Base-by-base conservation (phyloP, 345 rosid genomes). In the Arabis hirsuta region DNA sequence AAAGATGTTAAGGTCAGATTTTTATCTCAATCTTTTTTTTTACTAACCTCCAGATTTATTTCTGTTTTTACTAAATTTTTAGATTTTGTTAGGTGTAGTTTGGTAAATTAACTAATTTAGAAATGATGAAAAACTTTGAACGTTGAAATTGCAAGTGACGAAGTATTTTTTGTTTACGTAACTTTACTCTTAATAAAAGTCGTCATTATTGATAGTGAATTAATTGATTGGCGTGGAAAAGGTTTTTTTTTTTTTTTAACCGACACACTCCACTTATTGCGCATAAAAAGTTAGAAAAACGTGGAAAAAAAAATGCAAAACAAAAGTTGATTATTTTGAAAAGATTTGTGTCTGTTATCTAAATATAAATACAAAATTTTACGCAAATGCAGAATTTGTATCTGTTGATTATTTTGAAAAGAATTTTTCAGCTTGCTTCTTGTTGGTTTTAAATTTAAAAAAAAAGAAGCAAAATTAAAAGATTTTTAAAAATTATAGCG, bases 1-100 rank as follows among this genome's bases (percentile, higher is more conserved):
- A 74, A 14, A 13, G 82, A 75, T 66, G 63, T 86, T 78, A 82
- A 94, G 97, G 96, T 88, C 31, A 76, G 72, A 6, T 34, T 34
- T 38, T 36, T 12, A 24, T 54, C 22, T 48, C 38, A n/a, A 2
- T 50, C 20, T 43, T 3, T 16, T 16, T 22, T 20, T 34, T 34
- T 34, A 34, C 5, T 36, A 2, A 19, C 53, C 22, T 52, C 4
- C 16, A 19, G 54, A 61, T 13, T 60, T 62, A 1, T 51, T 62
- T 42, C 22, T 46, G 29, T 12, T 55, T 20, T 50, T 41, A 20
- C 39, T 63, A 31, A 2, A 12, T 62, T 20, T 62, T 4, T 12
- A 19, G 54, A 52, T 9, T 60, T 62, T 34, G 38, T 60, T 14
- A 6, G 3, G 41, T 14, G 0, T 16, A 44, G 20, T 67, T 31